These are phyloP conservation scores for Microbotryum scabiosae DNA, from an alignment of 1,284 basidiomycete species.

Conservation along the genomic window DNA sequence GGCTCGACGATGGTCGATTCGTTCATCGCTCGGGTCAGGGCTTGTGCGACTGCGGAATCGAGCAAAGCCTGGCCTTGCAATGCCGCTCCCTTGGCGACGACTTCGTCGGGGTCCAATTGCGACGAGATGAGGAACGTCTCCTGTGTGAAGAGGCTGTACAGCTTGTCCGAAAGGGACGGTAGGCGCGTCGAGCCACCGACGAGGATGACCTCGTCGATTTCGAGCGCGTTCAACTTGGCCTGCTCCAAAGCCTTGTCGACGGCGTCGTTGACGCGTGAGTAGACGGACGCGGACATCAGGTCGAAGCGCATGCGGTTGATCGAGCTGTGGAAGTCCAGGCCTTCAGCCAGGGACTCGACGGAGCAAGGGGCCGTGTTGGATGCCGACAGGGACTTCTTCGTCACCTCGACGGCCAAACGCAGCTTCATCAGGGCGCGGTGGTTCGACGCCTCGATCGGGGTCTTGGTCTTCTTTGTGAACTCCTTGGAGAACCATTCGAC, in stretches of 20 bases:
- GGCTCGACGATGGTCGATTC: conserved; percentile 45
- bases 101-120: conserved; percentile 74
- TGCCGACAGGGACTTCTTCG: conserved; percentile 86
- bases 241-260: conserved; percentile 56
- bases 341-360: conserved; percentile 91
- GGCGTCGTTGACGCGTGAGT: conserved; percentile 57
- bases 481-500: conserved; percentile 91
- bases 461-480: conserved; percentile 94
- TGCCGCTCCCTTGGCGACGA: conserved; percentile 80
- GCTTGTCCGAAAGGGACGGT: conserved; percentile 69
- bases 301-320: conserved; percentile 93
- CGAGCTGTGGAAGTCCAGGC: conserved; percentile 81
- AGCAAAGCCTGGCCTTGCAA: conserved; percentile 69
- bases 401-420: conserved; percentile 84
- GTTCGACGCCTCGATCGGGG: conserved; percentile 54
- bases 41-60: conserved; percentile 18
- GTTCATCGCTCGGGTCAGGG: conserved; percentile 48
- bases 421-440: conserved; percentile 89
- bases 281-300: conserved; percentile 67
- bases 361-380: conserved; percentile 77
- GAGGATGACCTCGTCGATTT: conserved; percentile 83
- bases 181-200: conserved; percentile 80
- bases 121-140: conserved; percentile 47
- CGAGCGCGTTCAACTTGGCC: conserved; percentile 61
- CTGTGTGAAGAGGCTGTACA: conserved; percentile 63